phyloP scores from a whole-genome alignment of 805 yeast genomes.

The Candida maltosa region DNA sequence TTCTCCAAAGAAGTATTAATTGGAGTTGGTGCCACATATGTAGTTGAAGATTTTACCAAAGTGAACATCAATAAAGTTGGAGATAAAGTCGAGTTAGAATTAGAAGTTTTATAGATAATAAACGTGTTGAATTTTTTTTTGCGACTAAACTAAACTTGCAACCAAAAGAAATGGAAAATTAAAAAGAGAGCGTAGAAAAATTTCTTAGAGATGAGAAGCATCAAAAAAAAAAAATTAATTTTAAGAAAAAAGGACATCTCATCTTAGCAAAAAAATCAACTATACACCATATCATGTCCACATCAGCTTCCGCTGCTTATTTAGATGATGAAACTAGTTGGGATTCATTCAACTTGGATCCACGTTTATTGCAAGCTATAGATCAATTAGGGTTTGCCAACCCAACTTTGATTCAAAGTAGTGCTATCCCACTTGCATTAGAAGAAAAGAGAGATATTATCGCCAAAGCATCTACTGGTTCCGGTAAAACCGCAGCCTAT shows the following conservation, averaged over 20 bases:
- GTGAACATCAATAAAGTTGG: conserved; percentile 2
- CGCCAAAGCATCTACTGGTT: conserved; percentile 92
- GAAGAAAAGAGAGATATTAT: conserved; percentile 88
- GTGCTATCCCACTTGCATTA: conserved; percentile 88
- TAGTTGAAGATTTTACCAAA: conserved; percentile 14
- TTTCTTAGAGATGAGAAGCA: background rate
- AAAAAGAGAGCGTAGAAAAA: background rate
- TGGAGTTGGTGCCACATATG: conserved; percentile 16
- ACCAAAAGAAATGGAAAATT: background rate
- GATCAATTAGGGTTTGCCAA: conserved; percentile 73
- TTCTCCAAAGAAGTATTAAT: conserved; percentile 12
- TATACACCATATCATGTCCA: conserved; percentile 4
- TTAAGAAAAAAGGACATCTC: background rate
- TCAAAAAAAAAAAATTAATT: background rate
- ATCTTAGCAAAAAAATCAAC: conserved; percentile 5
- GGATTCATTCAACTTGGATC: conserved; percentile 75
- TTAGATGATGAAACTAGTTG: conserved; percentile 70
- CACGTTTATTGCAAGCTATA: conserved; percentile 80
- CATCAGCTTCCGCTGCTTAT: conserved; percentile 63
- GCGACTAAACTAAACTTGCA: background rate
- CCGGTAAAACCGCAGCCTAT: conserved; percentile 94
- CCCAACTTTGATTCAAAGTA: conserved; percentile 89
- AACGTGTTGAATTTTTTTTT: background rate
- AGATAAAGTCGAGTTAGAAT: background rate
- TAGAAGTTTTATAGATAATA: background rate